Conservation (phyloP, 2,329 filamentous ascomycete species). For the Penicillium frequentans region DNA sequence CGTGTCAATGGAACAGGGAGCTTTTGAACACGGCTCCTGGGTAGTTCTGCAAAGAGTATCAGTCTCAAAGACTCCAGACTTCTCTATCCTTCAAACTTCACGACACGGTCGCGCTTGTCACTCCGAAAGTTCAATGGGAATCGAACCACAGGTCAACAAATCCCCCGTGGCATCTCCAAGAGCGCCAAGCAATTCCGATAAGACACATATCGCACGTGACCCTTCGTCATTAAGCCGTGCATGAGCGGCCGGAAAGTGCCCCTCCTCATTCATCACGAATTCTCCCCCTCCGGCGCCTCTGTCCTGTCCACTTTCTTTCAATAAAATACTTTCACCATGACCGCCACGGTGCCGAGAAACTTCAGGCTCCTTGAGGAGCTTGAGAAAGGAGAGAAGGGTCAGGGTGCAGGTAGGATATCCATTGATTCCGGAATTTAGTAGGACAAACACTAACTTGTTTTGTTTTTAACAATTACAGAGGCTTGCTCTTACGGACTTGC, state of each 20-base stretch:
- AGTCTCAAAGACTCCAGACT: neutral
- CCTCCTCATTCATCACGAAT: constrained; percentile 16
- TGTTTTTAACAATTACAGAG: constrained; percentile 55
- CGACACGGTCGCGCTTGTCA: neutral
- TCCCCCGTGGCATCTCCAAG: constrained; percentile 24
- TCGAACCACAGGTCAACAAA: constrained; percentile 8
- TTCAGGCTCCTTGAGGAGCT: constrained; percentile 96
- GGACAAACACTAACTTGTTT: constrained; percentile 23
- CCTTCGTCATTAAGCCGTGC: neutral
- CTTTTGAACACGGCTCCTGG: neutral
- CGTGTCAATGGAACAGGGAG: constrained; percentile 13
- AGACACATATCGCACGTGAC: constrained; percentile 25
- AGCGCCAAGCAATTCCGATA: constrained; percentile 23
- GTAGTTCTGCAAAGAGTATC: neutral
- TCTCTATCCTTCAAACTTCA: neutral
- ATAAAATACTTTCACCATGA: constrained; percentile 42
- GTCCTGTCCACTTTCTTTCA: neutral
- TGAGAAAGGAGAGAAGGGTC: constrained; percentile 97
- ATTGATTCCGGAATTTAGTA: constrained; percentile 3
- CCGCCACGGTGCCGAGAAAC: constrained; percentile 85
- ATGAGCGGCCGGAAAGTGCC: constrained; percentile 14
- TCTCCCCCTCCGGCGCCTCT: neutral
- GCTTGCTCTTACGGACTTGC: constrained; percentile 96
- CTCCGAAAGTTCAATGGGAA: neutral
- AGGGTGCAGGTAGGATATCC: constrained; percentile 67